Evolutionary conservation across 2,329 filamentous ascomycete species (phyloP), one percentile per base, ranked within the genome.

Genomic region (Claviceps sorghi): DNA sequence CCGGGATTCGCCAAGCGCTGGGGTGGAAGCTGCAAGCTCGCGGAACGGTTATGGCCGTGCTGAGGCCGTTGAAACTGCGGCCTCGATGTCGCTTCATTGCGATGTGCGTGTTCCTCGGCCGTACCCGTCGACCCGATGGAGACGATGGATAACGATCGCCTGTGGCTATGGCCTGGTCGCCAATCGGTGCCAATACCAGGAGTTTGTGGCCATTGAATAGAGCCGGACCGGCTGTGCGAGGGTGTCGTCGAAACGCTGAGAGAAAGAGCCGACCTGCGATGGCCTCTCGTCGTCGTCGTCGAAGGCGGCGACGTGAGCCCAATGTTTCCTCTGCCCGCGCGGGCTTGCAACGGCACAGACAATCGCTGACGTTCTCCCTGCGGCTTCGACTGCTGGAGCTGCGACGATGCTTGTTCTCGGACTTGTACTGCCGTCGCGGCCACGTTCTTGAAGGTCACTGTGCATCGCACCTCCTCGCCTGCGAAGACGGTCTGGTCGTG

Each of bases 381-480:
- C 36, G 55, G 53, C 49, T 56, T 51, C 54, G 67, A 62, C 36
- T 55, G 53, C 51, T 57, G 57, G 34, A 54, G 57, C 30, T 53
- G 57, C 30, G 55, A 50, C 32, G 62, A 52, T 49, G 57, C 56
- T 47, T 58, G 58, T 30, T 58, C 56, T 47, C 53, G 57, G 53
- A 64, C 56, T 53, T 69, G 67, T 46, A 58, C 64, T 38, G 67
- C 58, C 41, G 69, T 71, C 49, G 77, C 64, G 43, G 80, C 76
- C 57, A 90, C 78, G 66, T 98, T 98, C 70, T 86, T 91, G 72
- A 98, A 98, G 49, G 88, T 96, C 67, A 98, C 95, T 59, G 84
- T 89, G 70, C 93, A 97, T 71, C 90, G 87, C 64, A 97, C 80
- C 64, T 95, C 86, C 74, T 98, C 93, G 69, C 93, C 93, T 53